Percentiles rank a stretch among this genome's conserved stretches.
Evolutionary conservation across 2,329 filamentous ascomycete genomes (phyloP).

Genomic region (Arthrocladium fulminans): DNA sequence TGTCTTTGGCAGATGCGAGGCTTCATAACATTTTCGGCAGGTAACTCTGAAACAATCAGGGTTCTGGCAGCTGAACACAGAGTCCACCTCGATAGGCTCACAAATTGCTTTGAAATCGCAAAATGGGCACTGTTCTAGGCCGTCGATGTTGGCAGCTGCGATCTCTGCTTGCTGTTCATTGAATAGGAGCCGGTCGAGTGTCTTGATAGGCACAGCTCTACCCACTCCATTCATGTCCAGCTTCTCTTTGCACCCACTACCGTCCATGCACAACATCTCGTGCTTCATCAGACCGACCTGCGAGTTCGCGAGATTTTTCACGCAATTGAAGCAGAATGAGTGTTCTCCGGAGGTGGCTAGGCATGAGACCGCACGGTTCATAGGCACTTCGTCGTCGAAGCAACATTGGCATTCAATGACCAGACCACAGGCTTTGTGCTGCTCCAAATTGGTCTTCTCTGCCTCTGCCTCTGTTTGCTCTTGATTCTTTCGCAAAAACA

Average conservation of each 20-base stretch:
- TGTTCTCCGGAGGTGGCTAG: constrained; percentile 35
- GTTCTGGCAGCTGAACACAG: constrained; percentile 64
- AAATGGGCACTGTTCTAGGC: constrained; percentile 68
- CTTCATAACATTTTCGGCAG: constrained; percentile 59
- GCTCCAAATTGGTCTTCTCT: constrained; percentile 30
- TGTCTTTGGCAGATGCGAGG: constrained; percentile 62
- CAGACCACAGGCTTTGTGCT: constrained; percentile 39
- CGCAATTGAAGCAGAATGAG: constrained; percentile 62
- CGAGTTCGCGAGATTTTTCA: constrained; percentile 55
- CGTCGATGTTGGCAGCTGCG: constrained; percentile 60
- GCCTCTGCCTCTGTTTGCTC: constrained; percentile 22
- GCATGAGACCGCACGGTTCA: constrained; percentile 63
- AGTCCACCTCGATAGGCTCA: constrained; percentile 56
- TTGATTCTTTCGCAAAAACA: constrained; percentile 14
- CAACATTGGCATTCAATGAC: constrained; percentile 66
- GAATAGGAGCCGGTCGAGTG: constrained; percentile 55
- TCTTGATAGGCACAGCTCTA: constrained; percentile 32
- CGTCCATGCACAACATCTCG: constrained; percentile 61
- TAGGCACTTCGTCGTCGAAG: constrained; percentile 52
- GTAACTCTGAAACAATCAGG: constrained; percentile 54
- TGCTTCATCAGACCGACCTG: constrained; percentile 63
- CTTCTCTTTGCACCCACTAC: constrained; percentile 52
- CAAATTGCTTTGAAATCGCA: constrained; percentile 73
- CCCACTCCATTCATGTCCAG: constrained; percentile 16
- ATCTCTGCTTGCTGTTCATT: constrained; percentile 64